Conservation (phyloP, 164 flowering plant species). For the Platanus orientalis region DNA sequence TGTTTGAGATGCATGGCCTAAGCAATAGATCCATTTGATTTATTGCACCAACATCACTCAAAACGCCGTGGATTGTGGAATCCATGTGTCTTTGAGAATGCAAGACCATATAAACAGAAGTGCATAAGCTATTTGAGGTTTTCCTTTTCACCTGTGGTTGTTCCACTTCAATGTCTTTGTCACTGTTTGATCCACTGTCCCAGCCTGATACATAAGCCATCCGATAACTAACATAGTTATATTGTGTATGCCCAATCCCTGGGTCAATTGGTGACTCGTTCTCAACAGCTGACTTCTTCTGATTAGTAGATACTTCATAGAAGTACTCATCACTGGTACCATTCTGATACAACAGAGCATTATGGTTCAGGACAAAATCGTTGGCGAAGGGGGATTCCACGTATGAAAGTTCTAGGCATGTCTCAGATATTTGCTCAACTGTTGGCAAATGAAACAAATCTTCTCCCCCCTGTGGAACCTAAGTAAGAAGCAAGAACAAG, state of each 20-base stretch:
- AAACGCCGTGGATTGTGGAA: background rate
- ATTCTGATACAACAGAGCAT: conserved; percentile 23
- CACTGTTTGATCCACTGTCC: conserved; percentile 30
- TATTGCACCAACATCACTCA: background rate
- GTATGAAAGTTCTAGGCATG: conserved; percentile 19
- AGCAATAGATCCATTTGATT: background rate
- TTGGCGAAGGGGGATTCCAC: conserved; percentile 21
- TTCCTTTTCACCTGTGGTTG: conserved; percentile 23
- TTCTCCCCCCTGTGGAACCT: conserved; percentile 18
- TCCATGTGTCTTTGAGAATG: background rate
- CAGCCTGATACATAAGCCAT: background rate
- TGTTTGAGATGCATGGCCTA: background rate
- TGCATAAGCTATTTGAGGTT: background rate
- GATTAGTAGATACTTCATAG: conserved; percentile 17
- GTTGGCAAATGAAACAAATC: conserved; percentile 6
- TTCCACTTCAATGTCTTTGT: conserved; percentile 27
- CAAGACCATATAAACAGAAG: background rate
- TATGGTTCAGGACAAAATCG: conserved; percentile 15
- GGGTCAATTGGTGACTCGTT: background rate
- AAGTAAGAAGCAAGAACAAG: conserved; percentile 6
- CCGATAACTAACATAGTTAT: background rate
- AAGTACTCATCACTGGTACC: conserved; percentile 30
- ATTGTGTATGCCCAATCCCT: background rate
- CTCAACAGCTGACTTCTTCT: conserved; percentile 2
- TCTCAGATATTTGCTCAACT: conserved; percentile 13